Evolutionary conservation across 2,329 filamentous ascomycete genomes (phyloP), one percentile per base, ranked within the genome.

Genomic region (Chaetomium globosum): DNA sequence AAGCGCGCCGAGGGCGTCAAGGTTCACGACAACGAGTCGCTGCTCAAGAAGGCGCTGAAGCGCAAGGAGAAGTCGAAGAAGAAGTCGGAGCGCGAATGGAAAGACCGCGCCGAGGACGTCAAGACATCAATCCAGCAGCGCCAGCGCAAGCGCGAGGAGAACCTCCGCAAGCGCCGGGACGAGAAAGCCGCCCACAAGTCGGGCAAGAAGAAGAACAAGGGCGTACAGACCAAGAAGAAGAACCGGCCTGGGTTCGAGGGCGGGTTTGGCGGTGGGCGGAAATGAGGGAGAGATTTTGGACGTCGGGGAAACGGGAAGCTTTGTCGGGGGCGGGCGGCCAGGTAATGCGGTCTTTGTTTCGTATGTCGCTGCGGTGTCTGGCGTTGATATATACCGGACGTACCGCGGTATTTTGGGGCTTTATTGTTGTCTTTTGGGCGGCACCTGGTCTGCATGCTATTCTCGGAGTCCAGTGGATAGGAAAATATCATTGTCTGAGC

Each of bases 1-100:
- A 92, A 92, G 78, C 88, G 90, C 28, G 92, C 90, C 1, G 91
- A 96, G 76, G 95, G 95, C 57, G 93, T 97, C 74, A 91, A 92
- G 75, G 89, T 97, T 39, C 88, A 87, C 66, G 93, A 98, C 74
- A 92, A 97, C 76, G 92, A 92, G 68, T 87, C 85, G 54, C 80
- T 97, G 64, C 83, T 99, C 31, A 97, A 97, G 83, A 97, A 97
- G 83, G 91, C 93, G 0, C 82, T 98, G 70, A 97, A 97, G 84
- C 88, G 94, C 71, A 96, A 97, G 81, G 92, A 97, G 73, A 87
- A 89, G 71, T 82, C 85, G 60, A 98, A 97, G 86, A 89, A 89
- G 79, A 96, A 95, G 86, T 96, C 91, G 75, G 92, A 92, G 76
- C 89, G 90, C 75, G 92, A 95, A 74, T 98, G 95, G 91, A 84